A percentile compares a stretch with the other conserved stretches of the same genome.
phyloP scores from a whole-genome alignment of 2,329 filamentous ascomycete species.

The Talaromyces funiculosus region DNA sequence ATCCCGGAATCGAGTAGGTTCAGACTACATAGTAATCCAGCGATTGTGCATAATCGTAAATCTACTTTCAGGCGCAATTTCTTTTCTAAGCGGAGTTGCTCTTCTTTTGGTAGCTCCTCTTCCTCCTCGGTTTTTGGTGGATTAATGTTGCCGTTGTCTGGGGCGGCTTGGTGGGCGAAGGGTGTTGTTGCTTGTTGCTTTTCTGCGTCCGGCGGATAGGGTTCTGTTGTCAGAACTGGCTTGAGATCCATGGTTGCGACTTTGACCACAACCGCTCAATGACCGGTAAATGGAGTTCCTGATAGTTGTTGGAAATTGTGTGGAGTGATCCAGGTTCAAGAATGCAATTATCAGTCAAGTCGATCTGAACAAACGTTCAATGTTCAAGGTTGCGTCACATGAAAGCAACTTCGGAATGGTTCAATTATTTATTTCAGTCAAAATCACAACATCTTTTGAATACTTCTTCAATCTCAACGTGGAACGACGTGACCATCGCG shows the following conservation, averaged over 20 bases:
- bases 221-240: constrained; percentile 4
- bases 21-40: constrained; percentile 63
- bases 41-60: constrained; percentile 63
- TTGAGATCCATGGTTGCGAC: background rate
- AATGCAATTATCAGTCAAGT: background rate
- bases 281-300: background rate
- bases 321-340: background rate
- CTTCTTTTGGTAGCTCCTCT: constrained; percentile 16
- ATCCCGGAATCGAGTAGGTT: constrained; percentile 66
- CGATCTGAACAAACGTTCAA: background rate
- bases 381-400: constrained; percentile 3
- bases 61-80: constrained; percentile 60
- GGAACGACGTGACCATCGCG: background rate
- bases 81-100: constrained; percentile 31
- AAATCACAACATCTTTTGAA: background rate
- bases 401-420: background rate
- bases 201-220: background rate
- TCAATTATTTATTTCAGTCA: background rate
- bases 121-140: constrained; percentile 11
- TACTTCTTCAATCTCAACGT: background rate
- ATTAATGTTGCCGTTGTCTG: background rate
- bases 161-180: constrained; percentile 1
- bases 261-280: background rate
- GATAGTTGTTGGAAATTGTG: background rate
- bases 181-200: background rate